Percentiles rank a stretch among this genome's conserved stretches.
phyloP scores from a whole-genome alignment of 2,329 filamentous ascomycete species.

The Pseudocercospora fuligena region DNA sequence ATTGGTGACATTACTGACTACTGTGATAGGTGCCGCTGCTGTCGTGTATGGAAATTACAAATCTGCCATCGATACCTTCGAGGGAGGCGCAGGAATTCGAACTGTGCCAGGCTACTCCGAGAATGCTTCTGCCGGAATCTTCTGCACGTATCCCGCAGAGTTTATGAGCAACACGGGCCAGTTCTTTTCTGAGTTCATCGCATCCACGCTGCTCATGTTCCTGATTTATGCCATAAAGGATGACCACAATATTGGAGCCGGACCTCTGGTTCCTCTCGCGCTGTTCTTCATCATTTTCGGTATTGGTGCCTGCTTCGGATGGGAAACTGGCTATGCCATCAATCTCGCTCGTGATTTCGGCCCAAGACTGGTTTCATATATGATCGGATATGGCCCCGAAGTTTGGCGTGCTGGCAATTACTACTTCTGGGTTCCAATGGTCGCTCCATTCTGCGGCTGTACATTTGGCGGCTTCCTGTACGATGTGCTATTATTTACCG shows the following conservation, averaged over 20 bases:
- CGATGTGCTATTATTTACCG: conserved; percentile 71
- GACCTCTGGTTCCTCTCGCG: conserved; percentile 61
- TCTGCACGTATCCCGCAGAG: conserved; percentile 71
- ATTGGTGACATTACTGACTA: conserved; percentile 3
- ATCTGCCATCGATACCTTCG: conserved; percentile 42
- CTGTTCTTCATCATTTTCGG: conserved; percentile 76
- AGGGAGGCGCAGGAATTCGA: conserved; percentile 61
- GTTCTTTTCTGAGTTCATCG: conserved; percentile 75
- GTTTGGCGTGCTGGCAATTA: conserved; percentile 71
- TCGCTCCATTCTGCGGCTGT: conserved; percentile 70
- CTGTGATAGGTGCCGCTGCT: conserved; percentile 46
- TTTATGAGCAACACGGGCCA: conserved; percentile 70
- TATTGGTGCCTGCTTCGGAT: conserved; percentile 73
- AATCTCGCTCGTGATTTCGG: conserved; percentile 76
- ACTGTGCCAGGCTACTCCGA: conserved; percentile 60
- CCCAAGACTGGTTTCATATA: conserved; percentile 68
- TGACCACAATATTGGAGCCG: conserved; percentile 60
- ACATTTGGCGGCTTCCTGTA: conserved; percentile 69
- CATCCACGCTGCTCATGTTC: conserved; percentile 71
- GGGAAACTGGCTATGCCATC: conserved; percentile 76
- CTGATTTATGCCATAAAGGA: conserved; percentile 73
- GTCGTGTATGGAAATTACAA: conserved; percentile 52
- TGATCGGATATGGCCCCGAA: conserved; percentile 69
- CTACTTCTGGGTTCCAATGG: conserved; percentile 79
- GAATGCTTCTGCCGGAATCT: conserved; percentile 70